Evolutionary conservation across 2,329 filamentous ascomycete genomes (phyloP), one percentile per base, ranked within the genome.

Genomic region (Immersiporthe knoxdaviesiana): DNA sequence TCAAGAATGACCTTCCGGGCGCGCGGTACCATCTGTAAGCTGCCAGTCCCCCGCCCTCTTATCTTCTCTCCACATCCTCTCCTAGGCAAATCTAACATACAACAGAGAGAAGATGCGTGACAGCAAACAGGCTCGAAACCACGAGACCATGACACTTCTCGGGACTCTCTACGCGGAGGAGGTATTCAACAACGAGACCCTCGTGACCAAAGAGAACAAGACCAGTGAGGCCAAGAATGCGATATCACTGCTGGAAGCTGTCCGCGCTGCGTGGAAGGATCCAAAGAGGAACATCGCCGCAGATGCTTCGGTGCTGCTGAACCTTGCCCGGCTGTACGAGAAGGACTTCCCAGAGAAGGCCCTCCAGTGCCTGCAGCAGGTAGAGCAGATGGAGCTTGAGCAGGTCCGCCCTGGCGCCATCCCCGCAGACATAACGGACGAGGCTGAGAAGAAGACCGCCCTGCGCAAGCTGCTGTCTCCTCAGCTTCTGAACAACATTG

Each of bases 401-500:
- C 91, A 92, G 72, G 88, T 97, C 56, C 87, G 90, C 0, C 85
- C 90, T 24, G 88, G 91, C 14, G 91, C 94, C 62, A 84, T 85
- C 32, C 90, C 91, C 0, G 81, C 87, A 35, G 85, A 85, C 44
- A 78, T 81, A 2, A 84, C 88, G 24, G 89, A 92, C 66, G 87
- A 91, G 69, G 85, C 83, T 3, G 85, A 87, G 39, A 81, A 88
- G 68, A 87, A 87, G 67, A 83, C 83, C 30, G 84, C 85, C 21
- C 84, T 97, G 37, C 90, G 94, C 66, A 92, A 94, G 76, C 85
- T 91, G 69, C 83, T 99, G 1, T 92, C 94, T 1, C 96, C 96
- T 4, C 94, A 97, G 76, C 85, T 98, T 2, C 86, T 99, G 58
- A 99, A 98, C 84, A 99, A 99, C 78, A 97, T 98, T 77, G 96